Base-by-base conservation (phyloP, 257 asterid genomes). In the Solanum etuberosum region DNA sequence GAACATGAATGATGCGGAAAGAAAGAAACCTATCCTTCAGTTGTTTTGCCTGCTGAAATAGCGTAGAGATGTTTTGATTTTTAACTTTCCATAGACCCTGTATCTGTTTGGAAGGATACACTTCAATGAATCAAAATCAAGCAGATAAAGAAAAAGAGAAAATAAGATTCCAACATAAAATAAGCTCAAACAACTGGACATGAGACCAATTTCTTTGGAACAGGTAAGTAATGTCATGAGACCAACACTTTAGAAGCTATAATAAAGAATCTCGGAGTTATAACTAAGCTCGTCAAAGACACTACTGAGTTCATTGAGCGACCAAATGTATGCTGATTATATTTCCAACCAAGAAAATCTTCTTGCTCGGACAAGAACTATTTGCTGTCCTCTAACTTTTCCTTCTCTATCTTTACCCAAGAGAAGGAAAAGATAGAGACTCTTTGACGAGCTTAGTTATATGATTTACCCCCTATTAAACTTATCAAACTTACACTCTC, bases 51-150 rank as follows among this genome's bases (percentile, higher is more conserved):
- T 95, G 98, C 42, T 91, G 93, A 34, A 29, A 94, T 90, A 93
- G 87, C 88, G 83, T 82, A 18, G 96, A 91, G 71, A 96, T 93
- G 83, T 94, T 94, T 85, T 92, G 95, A 92, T 94, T 94, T 90
- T 94, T 96, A 80, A 95, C 99, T 93, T 89, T 95, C 98, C 98
- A 95, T 83, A 86, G 87, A 84, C 98, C 99, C 88, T 95, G 98
- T 86, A 96, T 92, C 98, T 96, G 91, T 89, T 87, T 16, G 34
- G 87, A 70, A 34, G 54, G 46, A 38, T 48, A 65, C 54, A 85
- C 27, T 63, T 85, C 10, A 25, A 85, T 40, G 59, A 18, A 63
- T 85, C 78, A 85, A 31, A 37, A 27, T 68, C 65, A 67, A 37
- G 21, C 31, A 85, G 80, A 85, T 67, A 84, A 35, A 43, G 42